Base-by-base conservation (phyloP, 1,139 yeast genomes). In the Hyphopichia wangnamkhiaoensis region DNA sequence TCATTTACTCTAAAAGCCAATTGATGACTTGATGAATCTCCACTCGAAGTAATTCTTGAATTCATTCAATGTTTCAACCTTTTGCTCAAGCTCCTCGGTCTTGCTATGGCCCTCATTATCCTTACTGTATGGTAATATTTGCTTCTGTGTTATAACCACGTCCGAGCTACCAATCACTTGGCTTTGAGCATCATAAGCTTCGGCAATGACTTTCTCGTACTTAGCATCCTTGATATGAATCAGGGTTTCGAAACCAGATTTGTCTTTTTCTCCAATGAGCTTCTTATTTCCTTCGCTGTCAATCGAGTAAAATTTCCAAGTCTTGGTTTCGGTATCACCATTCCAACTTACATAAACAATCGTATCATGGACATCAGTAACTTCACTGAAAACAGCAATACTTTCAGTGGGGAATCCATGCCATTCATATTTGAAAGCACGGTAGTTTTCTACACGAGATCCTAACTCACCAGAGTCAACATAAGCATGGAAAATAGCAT, bases 381-480 rank as follows among this genome's bases (percentile, higher is more conserved):
- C 34, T 35, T 50, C 57, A 31, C 48, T 50, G 25, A 40, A 39
- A 4, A 63, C 49, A 1, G 72, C 70, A 40, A 64, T 61, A 6
- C 50, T 53, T 39, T 68, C 71, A 17, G 49, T 42, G 10, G 72
- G 70, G 28, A 39, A 39, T 3, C 71, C 72, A 9, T 52, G 58
- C 73, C 73, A 68, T 28, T 60, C 56, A 40, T 42, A 61, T 45
- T 61, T 64, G 53, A 65, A 67, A 7, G 68, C 71, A 31, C 73
- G 53, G 47, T 68, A 68, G 44, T 62, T 66, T 37, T 64, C 61
- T 8, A 52, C 61, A 17, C 42, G 42, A 4, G 43, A 49, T 3
- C 61, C 65, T 16, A 55, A 49, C 2, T 39, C 41, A 5, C 60
- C 68, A 4, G 69, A 61, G 37, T 65, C 71, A 28, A 66, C 42